A percentile compares a stretch with the other conserved stretches of the same genome.
Evolutionary conservation across 768 basidiomycete genomes (phyloP).

Genomic region (Scleroderma bovista): DNA sequence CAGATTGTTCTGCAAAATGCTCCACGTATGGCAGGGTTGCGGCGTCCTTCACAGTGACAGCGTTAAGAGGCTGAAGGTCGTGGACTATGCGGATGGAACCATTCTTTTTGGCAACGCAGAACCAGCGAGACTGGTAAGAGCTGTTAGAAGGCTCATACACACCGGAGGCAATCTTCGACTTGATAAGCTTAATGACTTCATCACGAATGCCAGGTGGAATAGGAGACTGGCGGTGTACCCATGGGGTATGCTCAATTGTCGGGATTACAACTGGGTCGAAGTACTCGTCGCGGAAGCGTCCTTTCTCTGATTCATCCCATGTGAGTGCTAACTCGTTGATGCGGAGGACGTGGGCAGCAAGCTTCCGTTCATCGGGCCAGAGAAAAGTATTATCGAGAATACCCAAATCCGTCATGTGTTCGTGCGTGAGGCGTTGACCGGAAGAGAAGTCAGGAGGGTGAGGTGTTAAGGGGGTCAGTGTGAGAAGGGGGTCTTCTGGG

Average conservation of each 20-base stretch:
- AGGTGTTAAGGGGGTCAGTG: too few relatives aligned
- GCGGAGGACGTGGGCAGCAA: not conserved
- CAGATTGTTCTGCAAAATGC: slow-evolving; percentile 11
- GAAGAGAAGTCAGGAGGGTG: too few relatives aligned
- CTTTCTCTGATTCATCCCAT: slow-evolving; percentile 25
- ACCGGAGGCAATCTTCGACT: slow-evolving; percentile 31
- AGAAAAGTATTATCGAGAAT: too few relatives aligned
- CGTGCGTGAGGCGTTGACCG: too few relatives aligned
- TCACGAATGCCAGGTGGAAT: slow-evolving; percentile 24
- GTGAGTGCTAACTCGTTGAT: not conserved
- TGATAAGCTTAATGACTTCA: slow-evolving; percentile 15
- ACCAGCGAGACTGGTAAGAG: slow-evolving; percentile 35
- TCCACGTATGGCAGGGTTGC: slow-evolving; percentile 8
- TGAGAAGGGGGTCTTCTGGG: too few relatives aligned
- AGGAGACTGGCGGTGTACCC: slow-evolving; percentile 22
- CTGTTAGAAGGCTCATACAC: slow-evolving; percentile 36
- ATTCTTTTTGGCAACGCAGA: slow-evolving; percentile 28
- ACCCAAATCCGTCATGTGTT: too few relatives aligned
- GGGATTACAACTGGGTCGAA: slow-evolving; percentile 29
- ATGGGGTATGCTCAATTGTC: slow-evolving; percentile 30
- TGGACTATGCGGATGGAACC: slow-evolving; percentile 14
- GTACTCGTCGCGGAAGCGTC: slow-evolving; percentile 26
- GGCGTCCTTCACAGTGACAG: not conserved
- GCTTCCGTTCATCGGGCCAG: not conserved
- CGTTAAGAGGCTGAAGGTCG: slow-evolving; percentile 18